Conservation (phyloP, 192 early-diverging fungal genomes). For the Coemansia sp. region DNA sequence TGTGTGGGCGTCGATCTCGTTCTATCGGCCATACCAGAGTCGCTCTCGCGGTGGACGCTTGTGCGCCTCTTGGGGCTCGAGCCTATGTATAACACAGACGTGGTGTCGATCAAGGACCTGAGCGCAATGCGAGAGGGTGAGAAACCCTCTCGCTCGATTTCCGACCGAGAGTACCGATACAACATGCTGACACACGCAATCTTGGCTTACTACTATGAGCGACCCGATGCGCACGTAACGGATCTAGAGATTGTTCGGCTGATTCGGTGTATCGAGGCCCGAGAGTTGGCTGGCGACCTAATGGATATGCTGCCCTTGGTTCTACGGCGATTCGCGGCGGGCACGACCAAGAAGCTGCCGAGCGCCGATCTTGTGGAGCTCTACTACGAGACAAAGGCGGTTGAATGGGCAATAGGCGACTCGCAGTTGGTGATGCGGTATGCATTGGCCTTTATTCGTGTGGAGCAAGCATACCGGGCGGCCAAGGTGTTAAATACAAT, state of each 20-base stretch:
- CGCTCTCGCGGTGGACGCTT: slow-evolving; percentile 27
- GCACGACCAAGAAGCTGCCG: not conserved
- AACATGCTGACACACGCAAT: slow-evolving; percentile 17
- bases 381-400: slow-evolving; percentile 4
- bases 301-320: slow-evolving; percentile 32
- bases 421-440: slow-evolving; percentile 23
- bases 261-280: slow-evolving; percentile 19
- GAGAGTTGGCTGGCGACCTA: slow-evolving; percentile 11
- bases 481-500: slow-evolving; percentile 18
- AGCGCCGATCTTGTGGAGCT: slow-evolving; percentile 6
- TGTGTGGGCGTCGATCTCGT: slow-evolving; percentile 13
- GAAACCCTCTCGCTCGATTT: not conserved
- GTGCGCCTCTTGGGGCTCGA: slow-evolving; percentile 8
- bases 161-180: slow-evolving; percentile 17
- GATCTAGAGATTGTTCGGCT: slow-evolving; percentile 28
- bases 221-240: not conserved
- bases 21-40: not conserved
- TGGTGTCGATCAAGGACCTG: not conserved
- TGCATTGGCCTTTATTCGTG: slow-evolving; percentile 21
- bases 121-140: not conserved
- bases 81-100: slow-evolving; percentile 1
- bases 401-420: slow-evolving; percentile 2
- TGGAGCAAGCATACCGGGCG: not conserved
- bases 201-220: slow-evolving; percentile 21
- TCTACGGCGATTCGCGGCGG: slow-evolving; percentile 11